Conservation (phyloP, 495 filamentous ascomycete genomes). For the Rhypophila decipiens region DNA sequence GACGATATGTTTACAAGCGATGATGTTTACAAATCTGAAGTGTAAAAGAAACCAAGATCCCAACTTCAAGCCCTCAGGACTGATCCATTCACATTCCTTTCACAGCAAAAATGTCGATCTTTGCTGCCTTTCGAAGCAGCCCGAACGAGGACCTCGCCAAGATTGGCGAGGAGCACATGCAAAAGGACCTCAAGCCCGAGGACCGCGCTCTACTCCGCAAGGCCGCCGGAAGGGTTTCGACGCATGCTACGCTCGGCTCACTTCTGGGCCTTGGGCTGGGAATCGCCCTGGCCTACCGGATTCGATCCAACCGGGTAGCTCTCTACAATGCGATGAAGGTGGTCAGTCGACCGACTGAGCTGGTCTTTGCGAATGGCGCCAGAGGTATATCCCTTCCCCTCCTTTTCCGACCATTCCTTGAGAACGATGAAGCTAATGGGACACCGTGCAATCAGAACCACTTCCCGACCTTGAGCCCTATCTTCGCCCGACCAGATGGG, state of each 20-base stretch:
- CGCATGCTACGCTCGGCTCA: slow-evolving; percentile 52
- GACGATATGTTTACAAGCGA: too few species aligned
- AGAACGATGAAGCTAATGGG: not conserved
- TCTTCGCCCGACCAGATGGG: slow-evolving; percentile 49
- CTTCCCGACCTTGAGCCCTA: slow-evolving; percentile 55
- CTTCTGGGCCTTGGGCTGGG: slow-evolving; percentile 54
- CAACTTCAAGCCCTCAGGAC: too few species aligned
- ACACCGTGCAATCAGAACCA: slow-evolving; percentile 48
- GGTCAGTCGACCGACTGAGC: slow-evolving; percentile 50
- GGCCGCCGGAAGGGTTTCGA: slow-evolving; percentile 47
- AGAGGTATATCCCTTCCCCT: slow-evolving; percentile 36
- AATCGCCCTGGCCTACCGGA: slow-evolving; percentile 49
- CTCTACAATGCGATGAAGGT: slow-evolving; percentile 57
- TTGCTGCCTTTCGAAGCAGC: slow-evolving; percentile 51
- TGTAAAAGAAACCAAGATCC: too few species aligned
- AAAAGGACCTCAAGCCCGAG: slow-evolving; percentile 52
- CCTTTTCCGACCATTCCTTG: not conserved
- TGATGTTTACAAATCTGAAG: too few species aligned
- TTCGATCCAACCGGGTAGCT: slow-evolving; percentile 46
- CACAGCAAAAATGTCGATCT: slow-evolving; percentile 18
- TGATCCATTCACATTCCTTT: too few species aligned
- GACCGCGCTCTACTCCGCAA: slow-evolving; percentile 53
- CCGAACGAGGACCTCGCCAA: slow-evolving; percentile 45
- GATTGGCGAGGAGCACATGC: slow-evolving; percentile 57
- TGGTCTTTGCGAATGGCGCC: slow-evolving; percentile 56